Conservation (phyloP, 1,284 basidiomycete species). For the Cryptococcus neoformans region DNA sequence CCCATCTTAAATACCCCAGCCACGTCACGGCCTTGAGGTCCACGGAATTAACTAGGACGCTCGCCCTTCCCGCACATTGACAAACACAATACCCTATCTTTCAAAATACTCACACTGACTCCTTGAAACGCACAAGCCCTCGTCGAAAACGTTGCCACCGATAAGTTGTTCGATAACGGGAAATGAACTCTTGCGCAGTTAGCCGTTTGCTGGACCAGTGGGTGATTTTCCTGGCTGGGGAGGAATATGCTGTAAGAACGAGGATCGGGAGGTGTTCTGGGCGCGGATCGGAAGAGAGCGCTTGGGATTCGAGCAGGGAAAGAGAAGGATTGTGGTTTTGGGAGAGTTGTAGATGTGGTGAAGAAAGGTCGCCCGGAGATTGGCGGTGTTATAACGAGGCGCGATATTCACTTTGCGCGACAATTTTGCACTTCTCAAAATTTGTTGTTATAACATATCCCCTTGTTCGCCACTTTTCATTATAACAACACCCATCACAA, state of each 20-base stretch:
- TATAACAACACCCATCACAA: not conserved
- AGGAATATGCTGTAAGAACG: not conserved
- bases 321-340: not conserved
- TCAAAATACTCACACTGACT: not conserved
- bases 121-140: too few relatives aligned
- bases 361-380: slow-evolving; percentile 7
- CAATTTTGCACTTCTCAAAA: slow-evolving; percentile 1
- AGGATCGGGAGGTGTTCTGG: not conserved
- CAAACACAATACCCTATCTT: too few relatives aligned
- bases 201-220: too few relatives aligned
- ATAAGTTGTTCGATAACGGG: too few relatives aligned
- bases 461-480: too few relatives aligned
- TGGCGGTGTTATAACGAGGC: slow-evolving; percentile 13
- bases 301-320: not conserved
- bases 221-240: not conserved
- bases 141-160: not conserved
- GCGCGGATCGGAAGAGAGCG: too few relatives aligned
- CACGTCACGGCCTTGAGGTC: not conserved
- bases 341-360: not conserved
- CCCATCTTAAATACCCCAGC: too few relatives aligned
- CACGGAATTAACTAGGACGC: not conserved
- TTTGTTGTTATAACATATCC: too few relatives aligned
- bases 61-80: not conserved
- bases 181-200: too few relatives aligned
- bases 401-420: not conserved